phyloP scores from a whole-genome alignment of 148 eudicot genomes.

The Fagopyrum homotropicum region DNA sequence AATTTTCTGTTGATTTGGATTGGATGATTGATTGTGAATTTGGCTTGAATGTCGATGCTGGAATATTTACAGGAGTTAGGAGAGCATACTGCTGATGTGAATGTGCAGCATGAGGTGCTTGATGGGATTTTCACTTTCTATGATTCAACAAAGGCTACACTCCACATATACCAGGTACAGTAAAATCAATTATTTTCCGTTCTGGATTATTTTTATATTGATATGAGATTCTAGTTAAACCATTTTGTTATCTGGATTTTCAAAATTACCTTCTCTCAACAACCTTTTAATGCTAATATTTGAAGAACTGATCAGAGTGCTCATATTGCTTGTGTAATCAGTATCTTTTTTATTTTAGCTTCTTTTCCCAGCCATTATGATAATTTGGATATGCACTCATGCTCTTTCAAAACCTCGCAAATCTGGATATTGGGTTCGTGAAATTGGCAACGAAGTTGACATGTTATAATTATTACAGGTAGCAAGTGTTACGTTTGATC shows the following conservation, averaged over 20 bases:
- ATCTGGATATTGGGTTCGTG: neutral
- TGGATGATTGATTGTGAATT: neutral
- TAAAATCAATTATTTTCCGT: conserved; percentile 1
- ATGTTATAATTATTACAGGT: conserved; percentile 49
- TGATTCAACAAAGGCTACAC: conserved; percentile 59
- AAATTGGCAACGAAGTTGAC: neutral
- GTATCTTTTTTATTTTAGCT: too few species aligned
- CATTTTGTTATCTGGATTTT: neutral
- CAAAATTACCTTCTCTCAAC: neutral
- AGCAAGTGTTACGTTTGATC: conserved; percentile 90
- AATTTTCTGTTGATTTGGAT: neutral
- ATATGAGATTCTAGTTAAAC: neutral
- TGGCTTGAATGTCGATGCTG: neutral
- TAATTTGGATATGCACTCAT: neutral
- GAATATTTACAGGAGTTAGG: conserved; percentile 49
- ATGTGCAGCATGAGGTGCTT: conserved; percentile 61
- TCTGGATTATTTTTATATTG: neutral
- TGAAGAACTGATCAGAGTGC: neutral
- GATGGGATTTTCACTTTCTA: conserved; percentile 81
- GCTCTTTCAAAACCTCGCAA: too few species aligned
- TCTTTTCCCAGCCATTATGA: too few species aligned
- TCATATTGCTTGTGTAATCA: neutral
- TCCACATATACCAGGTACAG: conserved; percentile 75
- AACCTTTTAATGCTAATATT: neutral
- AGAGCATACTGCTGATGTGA: conserved; percentile 74